Conservation (phyloP, 768 basidiomycete genomes). For the Pholiota microspora region DNA sequence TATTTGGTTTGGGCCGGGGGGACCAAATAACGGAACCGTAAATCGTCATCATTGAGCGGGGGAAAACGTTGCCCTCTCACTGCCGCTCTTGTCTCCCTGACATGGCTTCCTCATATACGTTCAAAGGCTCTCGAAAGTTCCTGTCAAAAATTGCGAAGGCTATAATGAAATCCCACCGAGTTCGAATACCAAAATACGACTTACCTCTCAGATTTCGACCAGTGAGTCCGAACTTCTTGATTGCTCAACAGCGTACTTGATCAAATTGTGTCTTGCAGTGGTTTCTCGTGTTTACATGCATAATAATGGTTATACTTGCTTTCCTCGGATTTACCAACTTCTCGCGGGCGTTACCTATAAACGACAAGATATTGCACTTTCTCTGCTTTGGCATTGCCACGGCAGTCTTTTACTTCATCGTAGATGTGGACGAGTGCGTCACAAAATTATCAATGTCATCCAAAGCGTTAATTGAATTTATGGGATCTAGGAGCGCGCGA, state of each 20-base stretch:
- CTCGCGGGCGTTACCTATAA: slow-evolving; percentile 60
- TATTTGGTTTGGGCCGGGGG: slow-evolving; percentile 10
- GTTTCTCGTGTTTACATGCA: slow-evolving; percentile 71
- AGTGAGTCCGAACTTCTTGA: slow-evolving; percentile 33
- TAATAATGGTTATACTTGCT: slow-evolving; percentile 69
- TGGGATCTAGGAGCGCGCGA: slow-evolving; percentile 58
- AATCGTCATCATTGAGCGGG: background rate
- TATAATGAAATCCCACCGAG: slow-evolving; percentile 69
- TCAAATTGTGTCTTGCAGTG: slow-evolving; percentile 43
- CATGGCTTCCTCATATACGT: slow-evolving; percentile 1
- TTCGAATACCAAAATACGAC: slow-evolving; percentile 65
- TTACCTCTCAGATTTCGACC: slow-evolving; percentile 72
- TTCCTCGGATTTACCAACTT: slow-evolving; percentile 79
- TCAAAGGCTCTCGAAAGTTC: slow-evolving; percentile 30
- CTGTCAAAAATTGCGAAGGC: slow-evolving; percentile 47
- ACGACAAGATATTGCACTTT: slow-evolving; percentile 81
- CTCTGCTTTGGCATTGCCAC: slow-evolving; percentile 75
- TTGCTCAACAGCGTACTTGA: background rate
- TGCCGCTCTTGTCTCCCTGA: background rate
- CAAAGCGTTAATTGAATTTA: background rate
- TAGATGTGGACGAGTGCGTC: slow-evolving; percentile 84
- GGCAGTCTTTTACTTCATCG: slow-evolving; percentile 81
- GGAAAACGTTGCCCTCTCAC: no score
- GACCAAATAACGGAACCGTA: background rate
- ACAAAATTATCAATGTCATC: background rate